Evolutionary conservation across 2,329 filamentous ascomycete species (phyloP).

Genomic region (Penicillium oxalicum): DNA sequence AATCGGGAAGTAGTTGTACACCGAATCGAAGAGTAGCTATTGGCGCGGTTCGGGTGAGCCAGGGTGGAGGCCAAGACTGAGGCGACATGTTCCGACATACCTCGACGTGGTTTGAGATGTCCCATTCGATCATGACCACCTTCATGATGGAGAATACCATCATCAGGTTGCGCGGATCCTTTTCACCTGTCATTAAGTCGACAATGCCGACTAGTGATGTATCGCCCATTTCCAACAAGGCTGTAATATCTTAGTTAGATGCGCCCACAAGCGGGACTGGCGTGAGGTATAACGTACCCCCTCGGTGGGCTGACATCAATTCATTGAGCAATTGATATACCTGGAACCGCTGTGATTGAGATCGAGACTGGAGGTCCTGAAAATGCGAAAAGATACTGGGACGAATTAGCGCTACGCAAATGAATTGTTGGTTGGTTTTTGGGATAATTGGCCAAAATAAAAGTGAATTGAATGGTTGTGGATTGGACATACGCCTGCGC

Average conservation of each 20-base stretch:
- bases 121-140: slow-evolving; percentile 64
- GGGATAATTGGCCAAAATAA: no score
- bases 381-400: slow-evolving; percentile 47
- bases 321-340: slow-evolving; percentile 57
- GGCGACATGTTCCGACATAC: slow-evolving; percentile 27
- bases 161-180: slow-evolving; percentile 65
- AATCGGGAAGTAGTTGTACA: slow-evolving; percentile 68
- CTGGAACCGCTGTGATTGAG: slow-evolving; percentile 60
- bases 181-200: slow-evolving; percentile 61
- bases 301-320: slow-evolving; percentile 56
- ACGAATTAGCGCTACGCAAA: slow-evolving; percentile 11
- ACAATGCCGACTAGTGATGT: slow-evolving; percentile 58
- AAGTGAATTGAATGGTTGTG: no score
- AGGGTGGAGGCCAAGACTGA: no score
- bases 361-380: slow-evolving; percentile 54
- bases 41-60: slow-evolving; percentile 12
- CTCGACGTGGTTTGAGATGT: slow-evolving; percentile 55
- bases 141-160: slow-evolving; percentile 62
- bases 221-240: slow-evolving; percentile 52
- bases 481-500: slow-evolving; percentile 45
- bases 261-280: not conserved
- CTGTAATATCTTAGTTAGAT: slow-evolving; percentile 25
- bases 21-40: slow-evolving; percentile 56
- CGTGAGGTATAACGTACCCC: slow-evolving; percentile 34
- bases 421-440: not conserved